Evolutionary conservation across 345 rosid species (phyloP).

Genomic region (Theobroma cacao): DNA sequence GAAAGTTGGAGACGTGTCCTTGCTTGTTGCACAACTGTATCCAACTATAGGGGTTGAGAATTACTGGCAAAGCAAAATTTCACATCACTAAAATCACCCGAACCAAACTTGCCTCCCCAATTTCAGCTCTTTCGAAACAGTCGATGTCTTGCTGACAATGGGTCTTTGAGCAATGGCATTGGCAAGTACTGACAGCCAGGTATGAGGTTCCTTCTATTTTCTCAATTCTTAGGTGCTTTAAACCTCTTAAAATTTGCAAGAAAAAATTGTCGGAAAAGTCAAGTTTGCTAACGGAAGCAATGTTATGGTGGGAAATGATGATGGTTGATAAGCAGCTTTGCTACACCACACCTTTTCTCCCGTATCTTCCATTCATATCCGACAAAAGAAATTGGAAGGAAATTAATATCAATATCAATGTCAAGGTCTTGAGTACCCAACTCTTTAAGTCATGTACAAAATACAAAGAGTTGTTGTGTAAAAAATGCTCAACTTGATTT

Average conservation of each 20-base stretch:
- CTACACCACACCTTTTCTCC: background rate
- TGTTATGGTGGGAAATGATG: background rate
- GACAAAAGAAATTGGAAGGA: background rate
- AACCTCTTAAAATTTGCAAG: background rate
- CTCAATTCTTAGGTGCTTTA: background rate
- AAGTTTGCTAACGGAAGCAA: background rate
- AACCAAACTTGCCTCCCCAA: background rate
- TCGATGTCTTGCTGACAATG: background rate
- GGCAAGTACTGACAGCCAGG: background rate
- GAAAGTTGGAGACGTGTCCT: slow-evolving; percentile 17
- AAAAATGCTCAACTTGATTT: background rate
- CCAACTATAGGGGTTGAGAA: background rate
- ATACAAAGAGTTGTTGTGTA: background rate
- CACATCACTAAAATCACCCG: background rate
- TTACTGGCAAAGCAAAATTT: background rate
- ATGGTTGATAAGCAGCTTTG: background rate
- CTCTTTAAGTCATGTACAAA: background rate
- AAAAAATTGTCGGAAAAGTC: background rate
- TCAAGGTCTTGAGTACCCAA: background rate
- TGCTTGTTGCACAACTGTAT: slow-evolving; percentile 2
- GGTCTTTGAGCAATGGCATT: background rate
- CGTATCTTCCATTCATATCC: background rate
- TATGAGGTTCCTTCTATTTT: too few species aligned
- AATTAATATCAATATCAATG: background rate
- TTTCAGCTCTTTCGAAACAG: background rate